phyloP scores from a whole-genome alignment of 352 stramenopile genomes.

The Globisporangium camurandrum region DNA sequence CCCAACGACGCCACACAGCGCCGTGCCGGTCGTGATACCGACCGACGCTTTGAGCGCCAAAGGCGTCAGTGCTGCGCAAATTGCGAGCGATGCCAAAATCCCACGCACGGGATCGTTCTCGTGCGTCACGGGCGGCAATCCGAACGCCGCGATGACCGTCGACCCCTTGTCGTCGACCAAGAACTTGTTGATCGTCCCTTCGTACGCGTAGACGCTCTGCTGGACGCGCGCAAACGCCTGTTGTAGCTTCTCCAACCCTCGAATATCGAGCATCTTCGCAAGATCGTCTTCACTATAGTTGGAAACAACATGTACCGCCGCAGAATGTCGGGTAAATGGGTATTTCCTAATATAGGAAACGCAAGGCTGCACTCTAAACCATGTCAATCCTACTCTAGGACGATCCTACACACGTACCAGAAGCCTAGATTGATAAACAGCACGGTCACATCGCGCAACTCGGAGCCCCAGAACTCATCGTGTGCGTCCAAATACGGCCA shows the following conservation, averaged over 20 bases:
- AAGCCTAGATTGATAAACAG: constrained; percentile 94
- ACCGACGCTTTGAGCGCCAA: constrained; percentile 79
- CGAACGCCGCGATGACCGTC: constrained; percentile 91
- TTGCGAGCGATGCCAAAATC: constrained; percentile 84
- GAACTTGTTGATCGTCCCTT: constrained; percentile 95
- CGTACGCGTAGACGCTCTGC: constrained; percentile 89
- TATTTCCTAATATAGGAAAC: neutral
- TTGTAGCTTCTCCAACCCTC: constrained; percentile 64
- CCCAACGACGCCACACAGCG: constrained; percentile 89
- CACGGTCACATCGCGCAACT: constrained; percentile 87
- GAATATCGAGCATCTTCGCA: constrained; percentile 61
- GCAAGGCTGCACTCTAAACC: no score
- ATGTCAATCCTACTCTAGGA: no score
- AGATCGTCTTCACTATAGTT: constrained; percentile 72
- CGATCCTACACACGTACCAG: no score
- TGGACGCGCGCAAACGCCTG: constrained; percentile 82
- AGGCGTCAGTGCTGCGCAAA: constrained; percentile 63
- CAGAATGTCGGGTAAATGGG: no score
- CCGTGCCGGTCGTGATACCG: constrained; percentile 89
- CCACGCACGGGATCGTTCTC: constrained; percentile 88
- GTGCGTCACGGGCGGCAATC: constrained; percentile 87
- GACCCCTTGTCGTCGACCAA: constrained; percentile 94
- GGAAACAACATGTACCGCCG: no score
- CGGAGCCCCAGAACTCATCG: constrained; percentile 91
- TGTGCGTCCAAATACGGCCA: constrained; percentile 88